Conservation (phyloP, 345 rosid genomes). For the Excoecaria cochinchinensis region DNA sequence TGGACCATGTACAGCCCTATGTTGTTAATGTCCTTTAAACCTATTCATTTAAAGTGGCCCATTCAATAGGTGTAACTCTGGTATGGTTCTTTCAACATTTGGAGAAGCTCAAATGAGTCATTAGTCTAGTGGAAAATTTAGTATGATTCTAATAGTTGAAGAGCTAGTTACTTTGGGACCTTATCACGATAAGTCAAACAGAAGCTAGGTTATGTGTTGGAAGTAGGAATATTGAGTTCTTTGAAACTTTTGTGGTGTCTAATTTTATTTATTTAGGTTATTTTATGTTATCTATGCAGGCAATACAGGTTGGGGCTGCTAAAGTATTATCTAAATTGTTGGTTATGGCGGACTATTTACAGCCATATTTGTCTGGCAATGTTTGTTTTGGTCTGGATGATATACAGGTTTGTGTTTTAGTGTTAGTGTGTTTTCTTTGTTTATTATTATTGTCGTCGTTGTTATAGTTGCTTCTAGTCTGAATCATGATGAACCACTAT, state of each 20-base stretch:
- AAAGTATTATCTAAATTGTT: slow-evolving; percentile 59
- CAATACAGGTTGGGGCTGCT: slow-evolving; percentile 66
- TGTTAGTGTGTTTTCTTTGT: slow-evolving; percentile 13
- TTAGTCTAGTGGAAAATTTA: not conserved
- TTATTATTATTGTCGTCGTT: not conserved
- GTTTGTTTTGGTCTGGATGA: slow-evolving; percentile 68
- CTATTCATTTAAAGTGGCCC: too few relatives aligned
- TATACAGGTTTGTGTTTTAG: slow-evolving; percentile 58
- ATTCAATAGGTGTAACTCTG: too few relatives aligned
- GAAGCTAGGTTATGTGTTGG: not conserved
- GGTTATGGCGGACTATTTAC: slow-evolving; percentile 49
- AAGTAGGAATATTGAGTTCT: not conserved
- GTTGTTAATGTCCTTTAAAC: not conserved
- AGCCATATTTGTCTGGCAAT: slow-evolving; percentile 45
- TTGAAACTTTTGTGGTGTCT: not conserved
- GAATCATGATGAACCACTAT: slow-evolving; percentile 23
- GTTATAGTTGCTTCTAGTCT: slow-evolving; percentile 18
- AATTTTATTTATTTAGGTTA: not conserved
- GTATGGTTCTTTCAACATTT: not conserved
- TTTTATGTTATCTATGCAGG: slow-evolving; percentile 38
- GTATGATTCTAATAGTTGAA: not conserved
- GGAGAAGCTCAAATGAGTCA: not conserved
- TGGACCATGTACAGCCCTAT: not conserved
- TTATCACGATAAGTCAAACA: not conserved
- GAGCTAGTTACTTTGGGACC: not conserved